phyloP scores from a whole-genome alignment of 139 green algal species.

The Trebouxia sp. region DNA sequence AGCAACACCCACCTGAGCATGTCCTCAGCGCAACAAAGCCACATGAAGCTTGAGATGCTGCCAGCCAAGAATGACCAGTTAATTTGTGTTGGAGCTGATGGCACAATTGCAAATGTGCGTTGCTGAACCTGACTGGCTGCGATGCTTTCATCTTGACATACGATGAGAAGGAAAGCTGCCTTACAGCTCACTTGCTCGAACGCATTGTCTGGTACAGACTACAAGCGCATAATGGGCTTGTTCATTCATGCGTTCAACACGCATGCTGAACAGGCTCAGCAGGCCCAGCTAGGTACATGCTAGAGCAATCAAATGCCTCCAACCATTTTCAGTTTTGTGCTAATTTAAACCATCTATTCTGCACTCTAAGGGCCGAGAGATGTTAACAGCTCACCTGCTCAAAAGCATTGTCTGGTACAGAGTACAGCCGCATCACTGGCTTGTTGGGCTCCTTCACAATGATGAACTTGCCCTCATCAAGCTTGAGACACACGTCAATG shows the following conservation, averaged over 20 bases:
- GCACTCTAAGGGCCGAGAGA: neutral
- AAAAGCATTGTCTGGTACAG: conserved; percentile 71
- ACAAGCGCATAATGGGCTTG: neutral
- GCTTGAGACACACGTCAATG: conserved; percentile 82
- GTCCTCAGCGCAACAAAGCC: neutral
- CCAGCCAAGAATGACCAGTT: neutral
- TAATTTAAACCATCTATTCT: neutral
- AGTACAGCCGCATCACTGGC: conserved; percentile 84
- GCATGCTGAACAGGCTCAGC: no score
- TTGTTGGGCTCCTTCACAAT: conserved; percentile 96
- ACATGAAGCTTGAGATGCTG: no score
- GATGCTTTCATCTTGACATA: neutral
- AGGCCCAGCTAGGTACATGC: no score
- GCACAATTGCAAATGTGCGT: neutral
- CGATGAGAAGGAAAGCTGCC: neutral
- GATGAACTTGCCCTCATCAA: conserved; percentile 84
- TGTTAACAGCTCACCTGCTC: conserved; percentile 23
- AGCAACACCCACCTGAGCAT: neutral
- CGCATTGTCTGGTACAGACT: no score
- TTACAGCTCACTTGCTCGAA: neutral
- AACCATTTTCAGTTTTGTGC: neutral
- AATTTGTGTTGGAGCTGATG: neutral
- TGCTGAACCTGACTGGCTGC: neutral
- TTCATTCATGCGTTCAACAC: neutral
- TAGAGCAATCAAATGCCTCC: no score